Evolutionary conservation across 2,329 filamentous ascomycete species (phyloP).

Genomic region (Cordyceps cicadae): DNA sequence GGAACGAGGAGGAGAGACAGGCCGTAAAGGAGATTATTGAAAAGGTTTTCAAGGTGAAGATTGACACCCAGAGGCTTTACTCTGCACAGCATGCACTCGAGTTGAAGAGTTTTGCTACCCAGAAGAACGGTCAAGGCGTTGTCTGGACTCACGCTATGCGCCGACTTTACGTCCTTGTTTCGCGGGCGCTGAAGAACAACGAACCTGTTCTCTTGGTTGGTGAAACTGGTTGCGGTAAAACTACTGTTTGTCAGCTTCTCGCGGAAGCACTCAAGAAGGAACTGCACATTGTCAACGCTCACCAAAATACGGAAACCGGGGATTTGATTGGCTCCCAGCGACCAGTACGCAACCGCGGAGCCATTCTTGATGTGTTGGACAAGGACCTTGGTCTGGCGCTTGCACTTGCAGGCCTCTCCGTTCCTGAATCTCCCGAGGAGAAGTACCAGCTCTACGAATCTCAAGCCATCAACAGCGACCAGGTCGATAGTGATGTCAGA

Average conservation of each 20-base stretch:
- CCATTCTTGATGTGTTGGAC: constrained; percentile 57
- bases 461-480: constrained; percentile 34
- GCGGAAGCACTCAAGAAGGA: constrained; percentile 70
- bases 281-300: constrained; percentile 87
- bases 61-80: constrained; percentile 70
- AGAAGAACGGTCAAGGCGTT: constrained; percentile 52
- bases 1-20: constrained; percentile 76
- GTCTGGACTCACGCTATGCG: constrained; percentile 97
- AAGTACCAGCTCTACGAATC: constrained; percentile 50
- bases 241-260: constrained; percentile 86
- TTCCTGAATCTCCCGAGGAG: constrained; percentile 39
- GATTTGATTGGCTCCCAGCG: constrained; percentile 94
- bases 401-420: constrained; percentile 30
- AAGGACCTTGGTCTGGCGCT: constrained; percentile 49
- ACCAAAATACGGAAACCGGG: constrained; percentile 96
- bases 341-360: constrained; percentile 76
- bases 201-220: constrained; percentile 92
- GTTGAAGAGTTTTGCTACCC: constrained; percentile 39
- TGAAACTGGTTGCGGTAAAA: constrained; percentile 97
- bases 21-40: constrained; percentile 87
- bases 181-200: constrained; percentile 75
- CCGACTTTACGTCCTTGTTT: constrained; percentile 81
- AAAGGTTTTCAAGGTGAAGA: constrained; percentile 75
- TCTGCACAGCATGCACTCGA: constrained; percentile 49
- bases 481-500: constrained; percentile 41